Evolutionary conservation across 352 stramenopile genomes (phyloP), one percentile per base, ranked within the genome.

Genomic region (Aphanomyces invadans): DNA sequence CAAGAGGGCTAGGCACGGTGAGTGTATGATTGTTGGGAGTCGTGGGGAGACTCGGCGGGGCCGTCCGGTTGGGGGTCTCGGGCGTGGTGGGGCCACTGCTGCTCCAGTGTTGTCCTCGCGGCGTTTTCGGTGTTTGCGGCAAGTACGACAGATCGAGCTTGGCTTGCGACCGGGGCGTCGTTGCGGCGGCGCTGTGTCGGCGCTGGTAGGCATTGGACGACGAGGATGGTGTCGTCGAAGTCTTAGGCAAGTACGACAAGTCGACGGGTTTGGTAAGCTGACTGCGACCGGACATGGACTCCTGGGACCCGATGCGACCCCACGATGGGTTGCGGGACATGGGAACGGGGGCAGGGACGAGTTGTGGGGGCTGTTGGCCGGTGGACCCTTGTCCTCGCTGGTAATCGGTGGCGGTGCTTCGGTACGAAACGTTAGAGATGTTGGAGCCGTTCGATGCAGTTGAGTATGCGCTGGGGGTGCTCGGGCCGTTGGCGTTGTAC

Each of bases 391-490:
- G 38, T 9, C 38, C 9, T 19, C 36, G 57, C n/a, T 67, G 48
- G 32, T 67, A 67, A 9, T 67, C 60, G n/a, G 60, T 67, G n/a
- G 10, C 44, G 0, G 39, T 46, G 29, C 38, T 57, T 39, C 60
- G 45, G 33, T 25, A 67, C 10, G 60, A 67, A 11, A 44, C 42
- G 26, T 56, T 90, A 15, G 84, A 92, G 23, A 90, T 65, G 65
- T 90, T 90, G 23, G 82, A 90, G 48, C 86, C 77, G 23, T 75
- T 81, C 42, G 84, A 92, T 2, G 80, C 76, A 51, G 80, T 84
- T 3, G 84, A 92, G 72, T 89, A 92, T 19, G 77, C 84, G 3
- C 80, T 90, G 0, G 82, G 84, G 5, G 80, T 90, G 60, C 78
- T 75, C 5, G 84, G 77, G 15, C 73, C 73, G 51, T 74, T 78